Percentiles rank a stretch among this genome's conserved stretches.
phyloP scores from a whole-genome alignment of 768 basidiomycete species.

The Leccinum subgranulosum region DNA sequence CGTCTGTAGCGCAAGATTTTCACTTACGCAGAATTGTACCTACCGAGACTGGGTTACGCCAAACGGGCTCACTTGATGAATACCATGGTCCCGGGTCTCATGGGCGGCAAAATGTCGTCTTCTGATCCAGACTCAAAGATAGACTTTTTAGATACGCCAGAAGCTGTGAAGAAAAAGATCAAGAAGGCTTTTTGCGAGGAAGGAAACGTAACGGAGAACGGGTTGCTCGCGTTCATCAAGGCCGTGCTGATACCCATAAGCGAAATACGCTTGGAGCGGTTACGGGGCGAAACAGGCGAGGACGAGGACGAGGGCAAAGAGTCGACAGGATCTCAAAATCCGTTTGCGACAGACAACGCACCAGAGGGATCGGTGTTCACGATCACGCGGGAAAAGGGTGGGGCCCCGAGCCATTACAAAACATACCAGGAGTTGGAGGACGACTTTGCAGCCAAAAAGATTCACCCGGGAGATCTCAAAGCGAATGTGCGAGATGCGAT shows the following conservation, averaged over 20 bases:
- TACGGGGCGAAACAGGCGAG: constrained; percentile 41
- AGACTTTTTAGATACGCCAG: constrained; percentile 90
- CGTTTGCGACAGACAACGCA: constrained; percentile 66
- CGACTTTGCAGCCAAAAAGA: constrained; percentile 69
- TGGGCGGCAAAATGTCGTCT: constrained; percentile 96
- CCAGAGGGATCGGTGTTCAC: constrained; percentile 83
- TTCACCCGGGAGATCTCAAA: constrained; percentile 94
- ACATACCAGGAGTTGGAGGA: constrained; percentile 63
- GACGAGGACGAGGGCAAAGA: constrained; percentile 46
- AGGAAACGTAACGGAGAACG: constrained; percentile 86
- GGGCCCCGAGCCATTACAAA: constrained; percentile 66
- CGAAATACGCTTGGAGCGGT: constrained; percentile 63
- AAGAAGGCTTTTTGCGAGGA: constrained; percentile 93
- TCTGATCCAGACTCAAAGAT: constrained; percentile 98
- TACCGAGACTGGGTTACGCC: constrained; percentile 87
- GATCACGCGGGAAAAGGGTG: constrained; percentile 75
- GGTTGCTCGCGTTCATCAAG: constrained; percentile 79
- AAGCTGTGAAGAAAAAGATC: constrained; percentile 83
- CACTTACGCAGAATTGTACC: constrained; percentile 94
- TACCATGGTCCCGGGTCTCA: constrained; percentile 91
- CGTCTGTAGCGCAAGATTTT: constrained; percentile 92
- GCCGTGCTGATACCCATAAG: constrained; percentile 89
- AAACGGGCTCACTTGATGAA: constrained; percentile 99
- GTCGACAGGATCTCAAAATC: constrained; percentile 48
- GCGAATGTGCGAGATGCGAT: constrained; percentile 70